Evolutionary conservation across 495 filamentous ascomycete species (phyloP), one percentile per base, ranked within the genome.

Genomic region (Cercophora samala): DNA sequence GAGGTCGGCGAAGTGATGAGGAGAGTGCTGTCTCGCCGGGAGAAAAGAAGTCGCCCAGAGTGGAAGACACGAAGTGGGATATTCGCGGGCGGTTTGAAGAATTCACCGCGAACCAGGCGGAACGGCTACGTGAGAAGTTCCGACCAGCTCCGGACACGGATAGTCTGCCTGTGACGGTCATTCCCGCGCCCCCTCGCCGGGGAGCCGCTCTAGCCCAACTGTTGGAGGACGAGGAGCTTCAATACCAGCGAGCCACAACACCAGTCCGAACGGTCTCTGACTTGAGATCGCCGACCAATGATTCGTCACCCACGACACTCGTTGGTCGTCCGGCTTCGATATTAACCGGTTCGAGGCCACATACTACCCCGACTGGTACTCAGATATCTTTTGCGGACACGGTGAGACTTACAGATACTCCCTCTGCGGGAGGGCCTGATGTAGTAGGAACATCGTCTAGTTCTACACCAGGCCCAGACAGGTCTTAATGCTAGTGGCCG

Each of bases 111-210:
- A 70, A 75, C 11, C 81, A 83, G 53, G 82, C 80, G 2, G 81
- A 83, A 60, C 78, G 76, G 64, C 67, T 82, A 6, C 73, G 81
- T 6, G 80, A 82, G 59, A 75, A 69, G 65, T 73, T 84, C 60
- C 73, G 79, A 8, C 78, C 81, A 25, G 80, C 79, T 0, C 79
- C 80, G 1, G 81, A 83, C 63, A 84, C 81, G 15, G 77, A 79
- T 61, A 82, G 77, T 66, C 67, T 84, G 59, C 82, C 82, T 5
- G 77, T 83, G n/a, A 81, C 75, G 29, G 77, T 84, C 4, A 83
- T 84, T 22, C 81, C 81, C 5, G 82, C 82, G 0, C 82, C 81
- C 51, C 76, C 80, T 15, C 75, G 82, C 0, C 73, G 78, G 22
- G 82, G 82, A 1, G 79, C 80, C 0, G 81, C 79, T 8, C 70